Evolutionary conservation across 768 basidiomycete genomes (phyloP), one percentile per base, ranked within the genome.

Genomic region (Mycena kentingensis): DNA sequence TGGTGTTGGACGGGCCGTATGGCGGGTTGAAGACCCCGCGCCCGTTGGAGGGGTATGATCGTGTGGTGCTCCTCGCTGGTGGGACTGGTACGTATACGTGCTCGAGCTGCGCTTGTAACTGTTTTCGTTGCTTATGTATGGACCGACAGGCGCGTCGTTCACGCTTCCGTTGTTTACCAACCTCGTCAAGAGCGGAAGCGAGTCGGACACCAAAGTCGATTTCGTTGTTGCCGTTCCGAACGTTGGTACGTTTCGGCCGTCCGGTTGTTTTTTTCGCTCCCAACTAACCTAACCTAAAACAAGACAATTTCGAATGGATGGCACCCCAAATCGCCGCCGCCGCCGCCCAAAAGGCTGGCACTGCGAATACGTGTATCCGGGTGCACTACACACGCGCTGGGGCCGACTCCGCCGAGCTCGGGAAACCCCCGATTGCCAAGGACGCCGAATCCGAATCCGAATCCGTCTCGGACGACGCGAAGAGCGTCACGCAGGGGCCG

Each of bases 61-160:
- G 57, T 1, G 66, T 71, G 5, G 51, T 67, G 19, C 54, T 73
- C 11, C 51, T 71, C 22, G 70, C 67, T 22, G 69, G 70, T 16
- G 72, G 70, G 0, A 67, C 57, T 22, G 72, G n/a, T n/a, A n/a
- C n/a, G n/a, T n/a, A n/a, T n/a, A n/a, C n/a, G n/a, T n/a, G n/a
- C n/a, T n/a, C n/a, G n/a, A n/a, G n/a, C n/a, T n/a, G n/a, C n/a
- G n/a, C n/a, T n/a, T n/a, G n/a, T n/a, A n/a, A n/a, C n/a, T n/a
- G n/a, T n/a, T n/a, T n/a, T n/a, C n/a, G n/a, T n/a, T n/a, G n/a
- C n/a, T n/a, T n/a, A n/a, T n/a, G n/a, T n/a, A n/a, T n/a, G n/a
- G n/a, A n/a, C n/a, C n/a, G n/a, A n/a, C n/a, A n/a, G n/a, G 72
- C 64, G 35, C 43, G 62, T 70, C 64, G 11, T 65, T 65, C 51